phyloP scores from a whole-genome alignment of 768 basidiomycete species.

The Kwoniella mangroviensis region DNA sequence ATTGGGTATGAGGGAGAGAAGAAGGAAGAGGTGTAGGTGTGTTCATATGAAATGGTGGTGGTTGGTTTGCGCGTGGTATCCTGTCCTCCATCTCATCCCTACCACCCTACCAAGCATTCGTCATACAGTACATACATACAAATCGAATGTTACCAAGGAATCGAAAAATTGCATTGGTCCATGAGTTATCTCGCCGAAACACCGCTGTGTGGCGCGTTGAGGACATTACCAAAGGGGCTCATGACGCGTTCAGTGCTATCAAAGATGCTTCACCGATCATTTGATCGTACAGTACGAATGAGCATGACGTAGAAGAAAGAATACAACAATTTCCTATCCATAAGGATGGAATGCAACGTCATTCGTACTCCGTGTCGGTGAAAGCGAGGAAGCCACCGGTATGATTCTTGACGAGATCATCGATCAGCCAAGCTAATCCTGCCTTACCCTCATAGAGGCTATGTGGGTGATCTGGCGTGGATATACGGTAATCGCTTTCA shows the following conservation, averaged over 20 bases:
- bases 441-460: background rate
- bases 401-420: background rate
- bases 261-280: too few relatives aligned
- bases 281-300: too few relatives aligned
- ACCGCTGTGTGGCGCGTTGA: background rate
- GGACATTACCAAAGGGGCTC: background rate
- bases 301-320: background rate
- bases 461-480: background rate
- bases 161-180: background rate
- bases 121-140: background rate
- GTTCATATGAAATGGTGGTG: background rate
- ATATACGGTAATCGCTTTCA: background rate
- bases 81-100: background rate
- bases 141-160: background rate
- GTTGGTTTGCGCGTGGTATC: constrained; percentile 9
- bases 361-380: background rate
- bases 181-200: background rate
- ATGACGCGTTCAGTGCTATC: background rate
- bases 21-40: background rate
- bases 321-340: too few relatives aligned
- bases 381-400: background rate
- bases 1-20: constrained; percentile 6
- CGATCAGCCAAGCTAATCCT: background rate
- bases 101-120: background rate
- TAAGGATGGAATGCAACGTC: background rate